Conservation (phyloP, 2,329 filamentous ascomycete genomes). For the Aspergillus udagawae region DNA sequence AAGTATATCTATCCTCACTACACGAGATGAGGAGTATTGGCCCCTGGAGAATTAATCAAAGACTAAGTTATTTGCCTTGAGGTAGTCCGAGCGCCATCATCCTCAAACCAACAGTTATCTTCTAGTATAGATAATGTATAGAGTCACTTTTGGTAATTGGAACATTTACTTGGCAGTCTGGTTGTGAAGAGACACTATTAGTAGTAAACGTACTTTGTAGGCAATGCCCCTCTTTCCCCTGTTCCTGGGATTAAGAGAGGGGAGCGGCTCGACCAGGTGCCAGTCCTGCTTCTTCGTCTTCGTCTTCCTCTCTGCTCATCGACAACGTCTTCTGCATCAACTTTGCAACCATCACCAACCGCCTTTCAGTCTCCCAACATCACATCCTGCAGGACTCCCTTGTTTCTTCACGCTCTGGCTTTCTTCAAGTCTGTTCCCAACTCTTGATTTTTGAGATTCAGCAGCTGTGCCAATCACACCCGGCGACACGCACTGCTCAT, state of each 20-base stretch:
- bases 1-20: background rate
- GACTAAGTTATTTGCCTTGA: no score
- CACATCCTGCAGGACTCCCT: background rate
- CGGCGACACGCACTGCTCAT: conserved; percentile 29
- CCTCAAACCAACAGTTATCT: no score
- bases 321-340: background rate
- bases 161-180: no score
- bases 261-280: background rate
- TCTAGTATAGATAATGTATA: background rate
- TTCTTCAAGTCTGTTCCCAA: conserved; percentile 4
- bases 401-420: background rate
- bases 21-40: background rate
- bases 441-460: conserved; percentile 5
- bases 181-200: no score
- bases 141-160: no score
- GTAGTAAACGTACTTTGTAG: background rate
- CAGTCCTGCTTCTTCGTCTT: background rate
- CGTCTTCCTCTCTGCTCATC: background rate
- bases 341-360: background rate
- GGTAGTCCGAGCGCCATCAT: no score
- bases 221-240: background rate
- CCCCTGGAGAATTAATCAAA: background rate
- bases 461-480: conserved; percentile 27
- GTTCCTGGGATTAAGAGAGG: background rate
- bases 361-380: background rate